phyloP scores from a whole-genome alignment of 2,329 filamentous ascomycete species.

The Fusarium sulawesiense region DNA sequence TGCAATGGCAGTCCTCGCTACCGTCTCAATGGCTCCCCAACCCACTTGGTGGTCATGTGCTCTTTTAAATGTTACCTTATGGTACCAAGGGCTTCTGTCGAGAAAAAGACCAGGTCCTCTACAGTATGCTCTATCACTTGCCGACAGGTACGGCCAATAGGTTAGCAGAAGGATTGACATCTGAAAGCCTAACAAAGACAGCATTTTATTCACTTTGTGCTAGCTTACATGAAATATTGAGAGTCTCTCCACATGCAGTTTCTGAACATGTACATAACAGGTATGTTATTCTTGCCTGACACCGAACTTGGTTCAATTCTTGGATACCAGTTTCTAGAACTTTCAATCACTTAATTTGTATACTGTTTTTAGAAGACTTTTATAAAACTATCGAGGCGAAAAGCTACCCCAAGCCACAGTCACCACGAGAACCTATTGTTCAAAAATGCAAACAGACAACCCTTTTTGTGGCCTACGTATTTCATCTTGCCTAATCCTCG shows the following conservation, averaged over 20 bases:
- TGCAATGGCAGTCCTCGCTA: not conserved
- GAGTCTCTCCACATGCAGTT: no score
- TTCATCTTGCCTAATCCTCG: not conserved
- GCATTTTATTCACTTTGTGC: not conserved
- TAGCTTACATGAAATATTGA: no score
- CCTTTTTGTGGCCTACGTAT: not conserved
- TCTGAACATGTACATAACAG: no score
- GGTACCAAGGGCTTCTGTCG: not conserved
- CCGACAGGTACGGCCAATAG: not conserved
- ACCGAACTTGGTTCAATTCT: no score
- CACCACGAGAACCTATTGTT: not conserved
- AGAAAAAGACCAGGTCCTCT: accelerated
- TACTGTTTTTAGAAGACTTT: not conserved
- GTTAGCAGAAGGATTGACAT: accelerated
- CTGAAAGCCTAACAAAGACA: not conserved
- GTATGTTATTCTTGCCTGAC: no score
- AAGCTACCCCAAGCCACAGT: not conserved
- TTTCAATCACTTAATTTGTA: accelerated
- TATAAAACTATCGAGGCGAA: not conserved
- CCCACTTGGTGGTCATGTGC: no score
- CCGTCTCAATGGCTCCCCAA: no score
- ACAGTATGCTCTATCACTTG: not conserved
- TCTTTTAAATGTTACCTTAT: not conserved
- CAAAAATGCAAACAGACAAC: not conserved
- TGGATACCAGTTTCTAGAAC: no score